Conservation (phyloP, 768 basidiomycete species). For the Panus rudis region DNA sequence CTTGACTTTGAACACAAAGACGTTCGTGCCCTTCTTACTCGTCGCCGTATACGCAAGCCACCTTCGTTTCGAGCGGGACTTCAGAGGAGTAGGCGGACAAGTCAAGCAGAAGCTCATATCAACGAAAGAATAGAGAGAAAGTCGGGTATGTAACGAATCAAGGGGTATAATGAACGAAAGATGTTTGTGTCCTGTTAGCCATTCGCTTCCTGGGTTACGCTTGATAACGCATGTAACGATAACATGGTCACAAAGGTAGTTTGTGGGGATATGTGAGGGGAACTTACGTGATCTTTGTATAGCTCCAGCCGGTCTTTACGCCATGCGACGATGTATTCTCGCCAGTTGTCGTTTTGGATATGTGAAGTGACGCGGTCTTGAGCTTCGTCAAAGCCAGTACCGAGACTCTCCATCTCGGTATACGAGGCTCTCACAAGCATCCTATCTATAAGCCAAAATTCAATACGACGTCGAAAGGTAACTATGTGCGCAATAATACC, state of each 20-base stretch:
- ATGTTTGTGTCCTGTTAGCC: conserved; percentile 63
- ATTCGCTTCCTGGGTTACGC: conserved; percentile 60
- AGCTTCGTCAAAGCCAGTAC: conserved; percentile 54
- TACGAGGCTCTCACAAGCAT: conserved; percentile 80
- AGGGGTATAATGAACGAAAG: conserved; percentile 78
- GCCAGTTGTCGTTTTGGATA: conserved; percentile 59
- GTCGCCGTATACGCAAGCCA: conserved; percentile 42
- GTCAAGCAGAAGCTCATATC: conserved; percentile 79
- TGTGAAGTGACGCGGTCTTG: conserved; percentile 58
- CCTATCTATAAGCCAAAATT: conserved; percentile 49
- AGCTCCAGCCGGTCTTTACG: conserved; percentile 71
- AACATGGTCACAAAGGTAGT: background rate
- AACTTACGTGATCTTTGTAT: conserved; percentile 75
- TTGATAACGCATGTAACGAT: conserved; percentile 28
- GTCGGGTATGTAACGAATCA: conserved; percentile 46
- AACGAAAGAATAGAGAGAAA: conserved; percentile 84
- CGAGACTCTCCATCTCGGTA: conserved; percentile 45
- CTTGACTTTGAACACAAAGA: conserved; percentile 82
- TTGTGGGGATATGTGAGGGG: background rate
- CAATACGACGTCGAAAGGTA: conserved; percentile 3
- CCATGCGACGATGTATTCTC: conserved; percentile 86
- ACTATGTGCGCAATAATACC: conserved; percentile 51
- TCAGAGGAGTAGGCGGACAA: conserved; percentile 49
- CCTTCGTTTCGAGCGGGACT: conserved; percentile 34
- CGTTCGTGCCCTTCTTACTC: conserved; percentile 63